Base-by-base conservation (phyloP, 257 asterid species). In the Solanum sejunctum region DNA sequence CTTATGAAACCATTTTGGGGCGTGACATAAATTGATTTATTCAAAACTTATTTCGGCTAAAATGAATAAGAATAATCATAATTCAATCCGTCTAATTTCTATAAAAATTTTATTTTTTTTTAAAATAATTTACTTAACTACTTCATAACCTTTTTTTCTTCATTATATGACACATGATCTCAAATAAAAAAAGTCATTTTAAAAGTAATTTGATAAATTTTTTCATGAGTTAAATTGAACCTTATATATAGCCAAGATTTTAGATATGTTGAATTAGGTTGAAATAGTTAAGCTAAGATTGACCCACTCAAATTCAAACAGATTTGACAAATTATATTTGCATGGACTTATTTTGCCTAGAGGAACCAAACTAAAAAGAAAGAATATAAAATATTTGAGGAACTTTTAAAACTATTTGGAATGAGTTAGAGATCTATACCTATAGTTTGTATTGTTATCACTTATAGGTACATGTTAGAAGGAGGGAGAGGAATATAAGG, bases 1-100 rank as follows among this genome's bases (percentile, higher is more conserved):
- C 3, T 3, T 32, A 32, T 3, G 36, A 0, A 2, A 32, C 3
- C 3, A 3, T 32, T 32, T 0, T 0, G 3, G 36, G 3, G 3
- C 36, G 3, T 32, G 36, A 32, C 36, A 60, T 60, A 60, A 10
- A 60, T 60, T 61, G 8, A n/a, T 61, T 0, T 0, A 3, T 61
- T 21, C 1, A 10, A 61, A 61, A 61, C 0, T 61, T 61, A 61
- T 21, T 21, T 21, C 3, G 12, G 9, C 0, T 61, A 61, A 61
- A 10, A 21, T 21, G 0, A 60, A 4, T 10, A 9, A 0, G 1
- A 49, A n/a, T 8, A 60, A 4, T 60, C 32, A 60, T 60, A 60
- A 60, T 60, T 21, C 15, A 60, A 60, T 12, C 1, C 3, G 1
- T 20, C 10, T 2, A 20, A 57, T 57, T 8, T 12, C 20, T 57